A percentile compares a stretch with the other conserved stretches of the same genome.
phyloP scores from a whole-genome alignment of 768 basidiomycete genomes.

The Tylopilus intermedius region DNA sequence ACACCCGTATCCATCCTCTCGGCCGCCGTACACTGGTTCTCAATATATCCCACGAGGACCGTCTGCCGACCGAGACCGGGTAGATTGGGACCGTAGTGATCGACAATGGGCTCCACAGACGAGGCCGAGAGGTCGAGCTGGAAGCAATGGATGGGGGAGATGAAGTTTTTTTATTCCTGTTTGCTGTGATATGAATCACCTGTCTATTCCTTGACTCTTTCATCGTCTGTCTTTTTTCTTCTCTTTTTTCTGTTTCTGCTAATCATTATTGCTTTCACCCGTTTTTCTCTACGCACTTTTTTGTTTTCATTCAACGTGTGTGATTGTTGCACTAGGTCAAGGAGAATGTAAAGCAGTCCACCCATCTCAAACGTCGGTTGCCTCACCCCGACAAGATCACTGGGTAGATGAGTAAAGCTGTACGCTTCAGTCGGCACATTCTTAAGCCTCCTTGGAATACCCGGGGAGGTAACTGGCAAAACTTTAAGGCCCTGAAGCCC shows the following conservation, averaged over 20 bases:
- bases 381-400: neutral
- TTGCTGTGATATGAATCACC: slow-evolving; percentile 10
- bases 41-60: slow-evolving; percentile 46
- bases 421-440: slow-evolving; percentile 2
- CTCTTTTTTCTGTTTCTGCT: slow-evolving; percentile 9
- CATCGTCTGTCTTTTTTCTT: neutral
- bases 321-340: slow-evolving; percentile 9
- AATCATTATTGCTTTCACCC: slow-evolving; percentile 33
- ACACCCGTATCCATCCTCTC: slow-evolving; percentile 16
- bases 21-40: slow-evolving; percentile 24
- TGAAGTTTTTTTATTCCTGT: slow-evolving; percentile 9
- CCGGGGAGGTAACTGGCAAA: neutral
- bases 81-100: slow-evolving; percentile 44
- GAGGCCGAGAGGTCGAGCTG: slow-evolving; percentile 30
- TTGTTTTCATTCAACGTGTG: slow-evolving; percentile 4
- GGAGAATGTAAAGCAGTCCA: slow-evolving; percentile 5
- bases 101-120: slow-evolving; percentile 28
- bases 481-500: neutral
- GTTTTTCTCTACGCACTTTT: neutral
- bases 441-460: neutral
- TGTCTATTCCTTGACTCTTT: slow-evolving; percentile 1
- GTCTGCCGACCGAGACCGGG: slow-evolving; percentile 47
- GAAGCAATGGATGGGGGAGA: slow-evolving; percentile 35
- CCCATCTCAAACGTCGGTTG: neutral
- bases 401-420: slow-evolving; percentile 7